A percentile compares a stretch with the other conserved stretches of the same genome.
These are phyloP conservation scores for Pulveroboletus sp. DNA, from an alignment of 768 basidiomycete genomes.

Conservation along the genomic window DNA sequence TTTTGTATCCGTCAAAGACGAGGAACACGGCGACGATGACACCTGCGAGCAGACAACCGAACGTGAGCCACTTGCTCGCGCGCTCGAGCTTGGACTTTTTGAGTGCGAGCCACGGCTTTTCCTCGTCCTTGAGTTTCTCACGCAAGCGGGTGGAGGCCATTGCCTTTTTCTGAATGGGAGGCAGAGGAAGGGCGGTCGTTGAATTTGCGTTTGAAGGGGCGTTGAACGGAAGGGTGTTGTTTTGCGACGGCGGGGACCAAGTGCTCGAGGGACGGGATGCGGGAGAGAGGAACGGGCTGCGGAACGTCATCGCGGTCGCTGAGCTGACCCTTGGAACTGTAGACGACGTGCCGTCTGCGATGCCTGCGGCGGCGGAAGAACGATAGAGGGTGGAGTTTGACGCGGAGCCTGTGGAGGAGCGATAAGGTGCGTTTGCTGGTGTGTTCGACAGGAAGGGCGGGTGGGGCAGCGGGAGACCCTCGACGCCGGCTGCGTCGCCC, in stretches of 20 bases:
- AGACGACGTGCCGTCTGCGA: constrained; percentile 9
- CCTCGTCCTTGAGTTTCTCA: constrained; percentile 43
- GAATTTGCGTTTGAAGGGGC: constrained; percentile 28
- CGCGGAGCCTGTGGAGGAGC: constrained; percentile 20
- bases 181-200: constrained; percentile 34
- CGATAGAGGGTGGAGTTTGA: constrained; percentile 30
- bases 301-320: constrained; percentile 46
- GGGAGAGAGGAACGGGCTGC: constrained; percentile 66
- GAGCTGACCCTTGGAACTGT: constrained; percentile 39
- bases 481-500: constrained; percentile 14
- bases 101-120: constrained; percentile 45
- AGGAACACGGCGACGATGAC: constrained; percentile 38
- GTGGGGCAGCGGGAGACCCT: constrained; percentile 36
- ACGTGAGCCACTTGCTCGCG: constrained; percentile 47
- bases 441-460: constrained; percentile 40
- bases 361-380: constrained; percentile 19
- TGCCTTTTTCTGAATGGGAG: constrained; percentile 35
- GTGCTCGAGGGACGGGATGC: constrained; percentile 58
- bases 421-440: constrained; percentile 38
- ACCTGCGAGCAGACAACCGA: constrained; percentile 40
- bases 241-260: constrained; percentile 55
- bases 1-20: constrained; percentile 41
- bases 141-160: constrained; percentile 46
- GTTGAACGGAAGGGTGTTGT: constrained; percentile 21
- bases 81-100: constrained; percentile 26